Evolutionary conservation across 2,329 filamentous ascomycete genomes (phyloP).

Genomic region (Ceratocystis cacaofunesta): DNA sequence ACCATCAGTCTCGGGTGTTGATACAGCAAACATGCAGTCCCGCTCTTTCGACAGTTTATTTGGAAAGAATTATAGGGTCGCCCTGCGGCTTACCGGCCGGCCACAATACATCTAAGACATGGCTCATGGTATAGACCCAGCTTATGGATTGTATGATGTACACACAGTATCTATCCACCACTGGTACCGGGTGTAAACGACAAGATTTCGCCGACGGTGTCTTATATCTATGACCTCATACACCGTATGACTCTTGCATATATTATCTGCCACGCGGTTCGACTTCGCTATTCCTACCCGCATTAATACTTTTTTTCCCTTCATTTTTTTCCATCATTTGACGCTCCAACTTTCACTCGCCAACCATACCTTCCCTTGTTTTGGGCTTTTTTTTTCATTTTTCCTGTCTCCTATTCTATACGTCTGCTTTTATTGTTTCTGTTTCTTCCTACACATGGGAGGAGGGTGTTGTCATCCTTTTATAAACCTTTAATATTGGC

Average conservation of each 20-base stretch:
- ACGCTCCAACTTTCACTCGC: not conserved
- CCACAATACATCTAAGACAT: not conserved
- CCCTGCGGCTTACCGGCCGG: not conserved
- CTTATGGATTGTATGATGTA: not conserved
- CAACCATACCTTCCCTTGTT: not conserved
- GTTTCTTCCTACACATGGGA: not conserved
- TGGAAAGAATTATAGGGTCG: not conserved
- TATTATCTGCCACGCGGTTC: not conserved
- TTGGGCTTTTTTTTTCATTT: not conserved
- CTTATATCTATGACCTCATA: not conserved
- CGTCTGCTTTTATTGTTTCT: not conserved
- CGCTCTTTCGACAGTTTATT: not conserved
- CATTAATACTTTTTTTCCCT: not conserved
- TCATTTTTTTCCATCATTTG: not conserved
- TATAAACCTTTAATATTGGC: conserved; percentile 11
- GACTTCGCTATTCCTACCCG: not conserved
- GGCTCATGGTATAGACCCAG: not conserved
- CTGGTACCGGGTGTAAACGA: not conserved
- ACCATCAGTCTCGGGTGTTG: not conserved
- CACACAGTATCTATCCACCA: not conserved
- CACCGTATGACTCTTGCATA: conserved; percentile 7
- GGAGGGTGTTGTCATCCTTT: not conserved
- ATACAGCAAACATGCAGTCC: not conserved
- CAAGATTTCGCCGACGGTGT: not conserved
- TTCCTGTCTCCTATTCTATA: not conserved